Percentiles rank a stretch among this genome's conserved stretches.
These are phyloP conservation scores for Perilla frutescens DNA, from an alignment of 257 asterid genomes.

Conservation along the genomic window DNA sequence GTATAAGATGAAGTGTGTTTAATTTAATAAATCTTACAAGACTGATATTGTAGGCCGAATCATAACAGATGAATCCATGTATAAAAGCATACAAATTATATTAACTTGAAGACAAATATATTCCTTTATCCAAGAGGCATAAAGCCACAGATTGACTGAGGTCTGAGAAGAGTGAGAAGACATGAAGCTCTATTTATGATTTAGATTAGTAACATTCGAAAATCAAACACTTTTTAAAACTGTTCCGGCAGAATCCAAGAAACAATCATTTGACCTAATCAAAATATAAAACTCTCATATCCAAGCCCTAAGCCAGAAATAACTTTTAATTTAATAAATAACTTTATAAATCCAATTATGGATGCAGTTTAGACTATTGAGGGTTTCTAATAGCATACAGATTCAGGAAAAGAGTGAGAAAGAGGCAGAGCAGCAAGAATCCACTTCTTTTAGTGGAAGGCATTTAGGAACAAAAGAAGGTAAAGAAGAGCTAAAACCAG, in stretches of 20 bases:
- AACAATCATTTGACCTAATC: not conserved
- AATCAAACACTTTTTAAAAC: not conserved
- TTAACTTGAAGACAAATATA: too few relatives aligned
- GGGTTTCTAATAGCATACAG: not conserved
- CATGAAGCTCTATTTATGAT: constrained; percentile 2
- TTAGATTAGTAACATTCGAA: constrained; percentile 6
- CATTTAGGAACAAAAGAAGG: not conserved
- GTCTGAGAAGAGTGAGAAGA: constrained; percentile 23
- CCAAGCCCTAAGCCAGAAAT: constrained; percentile 3
- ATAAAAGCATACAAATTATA: not conserved
- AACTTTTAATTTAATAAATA: not conserved
- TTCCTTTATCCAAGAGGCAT: not conserved
- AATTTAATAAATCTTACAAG: not conserved
- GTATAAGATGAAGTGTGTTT: constrained; percentile 7
- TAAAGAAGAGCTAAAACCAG: not conserved
- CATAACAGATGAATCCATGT: not conserved
- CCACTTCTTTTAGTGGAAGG: not conserved
- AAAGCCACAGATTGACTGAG: constrained; percentile 14
- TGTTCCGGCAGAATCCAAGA: not conserved
- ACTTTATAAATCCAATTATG: too few relatives aligned
- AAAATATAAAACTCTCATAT: constrained; percentile 3
- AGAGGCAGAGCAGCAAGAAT: not conserved
- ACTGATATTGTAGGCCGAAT: not conserved
- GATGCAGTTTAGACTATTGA: too few relatives aligned
- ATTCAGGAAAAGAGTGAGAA: not conserved